Evolutionary conservation across 1,284 basidiomycete species (phyloP), one percentile per base, ranked within the genome.

Genomic region (Ganoderma meredithae): DNA sequence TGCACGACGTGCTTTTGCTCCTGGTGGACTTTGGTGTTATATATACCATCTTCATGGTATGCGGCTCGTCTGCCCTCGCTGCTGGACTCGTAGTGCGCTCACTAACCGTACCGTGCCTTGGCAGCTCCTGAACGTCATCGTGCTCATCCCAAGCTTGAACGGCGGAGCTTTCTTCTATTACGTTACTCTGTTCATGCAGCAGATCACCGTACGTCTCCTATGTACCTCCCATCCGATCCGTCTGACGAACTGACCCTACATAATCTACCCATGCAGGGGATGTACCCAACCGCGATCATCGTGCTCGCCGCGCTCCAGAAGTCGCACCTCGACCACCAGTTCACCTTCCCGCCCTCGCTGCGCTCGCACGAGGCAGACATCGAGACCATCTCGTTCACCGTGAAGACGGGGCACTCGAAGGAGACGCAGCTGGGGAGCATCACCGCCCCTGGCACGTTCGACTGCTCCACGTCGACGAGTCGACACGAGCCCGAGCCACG

Each of bases 311-410:
- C 67, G 15, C 67, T 68, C n/a, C 67, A 60, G 40, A 68, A 68
- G 60, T 68, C 67, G 47, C 62, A 64, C n/a, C 62, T 68, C 60
- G 67, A 68, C 39, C 67, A 68, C 58, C 63, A 68, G 31, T 68
- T 68, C 67, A 64, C 67, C 40, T 68, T 62, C 53, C 62, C 65
- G 3, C 58, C 58, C 22, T 17, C 58, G 12, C 17, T 13, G 22
- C 58, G 27, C 15, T n/a, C 31, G 17, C 55, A 19, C 22, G 22
- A 25, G n/a, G 10, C 12, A 10, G 58, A 59, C 8, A 41, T 43
- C 13, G 39, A 22, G 39, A 40, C 39, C 9, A n/a, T 41, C 6
- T 40, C 40, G 15, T 60, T 60, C 58, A 41, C 58, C n/a, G 58
- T 27, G 5, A 60, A 60, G 39, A 7, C 36, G 6, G 36, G 39